phyloP scores from a whole-genome alignment of 306 rosid species.

The Clitoria ternatea region DNA sequence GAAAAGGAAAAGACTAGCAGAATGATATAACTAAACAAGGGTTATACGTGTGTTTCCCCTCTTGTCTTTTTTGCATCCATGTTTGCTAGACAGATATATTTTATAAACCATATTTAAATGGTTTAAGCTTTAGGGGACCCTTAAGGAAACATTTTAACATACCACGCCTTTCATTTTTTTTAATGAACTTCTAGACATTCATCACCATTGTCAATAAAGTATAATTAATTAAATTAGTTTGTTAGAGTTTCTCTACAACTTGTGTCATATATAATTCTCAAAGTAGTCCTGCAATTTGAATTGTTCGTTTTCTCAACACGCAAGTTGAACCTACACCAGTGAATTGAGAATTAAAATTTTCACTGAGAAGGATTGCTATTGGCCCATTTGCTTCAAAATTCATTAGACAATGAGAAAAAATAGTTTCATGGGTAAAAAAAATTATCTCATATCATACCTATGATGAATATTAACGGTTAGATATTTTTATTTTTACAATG shows the following conservation, averaged over 20 bases:
- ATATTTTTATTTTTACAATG: too few relatives aligned
- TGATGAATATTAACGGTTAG: too few relatives aligned
- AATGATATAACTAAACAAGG: background rate
- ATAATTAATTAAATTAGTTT: background rate
- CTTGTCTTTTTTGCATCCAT: background rate
- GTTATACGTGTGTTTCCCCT: background rate
- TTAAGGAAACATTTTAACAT: background rate
- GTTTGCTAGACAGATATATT: background rate
- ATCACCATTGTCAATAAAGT: background rate
- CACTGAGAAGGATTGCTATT: background rate
- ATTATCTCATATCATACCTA: too few relatives aligned
- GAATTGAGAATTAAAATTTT: background rate
- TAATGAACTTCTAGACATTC: background rate
- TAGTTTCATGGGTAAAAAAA: too few relatives aligned
- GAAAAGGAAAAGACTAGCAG: background rate
- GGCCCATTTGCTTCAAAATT: too few relatives aligned
- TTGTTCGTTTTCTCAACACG: background rate
- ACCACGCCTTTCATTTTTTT: background rate
- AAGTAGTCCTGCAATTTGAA: background rate
- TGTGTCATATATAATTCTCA: background rate
- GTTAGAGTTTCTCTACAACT: background rate
- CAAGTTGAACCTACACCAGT: background rate
- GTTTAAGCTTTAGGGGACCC: slow-evolving; percentile 1
- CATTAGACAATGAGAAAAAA: too few relatives aligned
- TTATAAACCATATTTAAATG: background rate